These are phyloP conservation scores for Coniella lustricola DNA, from an alignment of 2,329 filamentous ascomycete species.

Conservation along the genomic window DNA sequence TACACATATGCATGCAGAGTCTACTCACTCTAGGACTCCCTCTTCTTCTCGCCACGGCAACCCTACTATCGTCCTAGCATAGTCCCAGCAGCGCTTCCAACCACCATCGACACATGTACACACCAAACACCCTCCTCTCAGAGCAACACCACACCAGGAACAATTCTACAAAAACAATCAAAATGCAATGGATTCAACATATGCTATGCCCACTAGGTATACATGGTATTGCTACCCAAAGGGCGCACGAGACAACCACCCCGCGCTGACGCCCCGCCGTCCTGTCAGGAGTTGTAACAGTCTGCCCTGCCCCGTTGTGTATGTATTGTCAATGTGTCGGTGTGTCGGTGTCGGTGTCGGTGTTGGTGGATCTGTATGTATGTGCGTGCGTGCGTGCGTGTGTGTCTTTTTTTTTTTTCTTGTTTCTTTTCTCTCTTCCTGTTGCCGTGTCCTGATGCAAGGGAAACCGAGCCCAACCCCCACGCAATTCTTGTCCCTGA, in stretches of 20 bases:
- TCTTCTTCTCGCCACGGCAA: too few relatives aligned
- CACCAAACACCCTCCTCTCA: too few relatives aligned
- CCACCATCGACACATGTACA: too few relatives aligned
- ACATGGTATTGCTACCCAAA: slow-evolving; percentile 14
- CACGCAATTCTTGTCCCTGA: neutral
- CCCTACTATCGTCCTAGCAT: too few relatives aligned
- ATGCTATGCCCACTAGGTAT: slow-evolving; percentile 14
- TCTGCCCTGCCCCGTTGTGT: slow-evolving; percentile 5
- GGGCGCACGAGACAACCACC: slow-evolving; percentile 12
- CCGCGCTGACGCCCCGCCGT: slow-evolving; percentile 8
- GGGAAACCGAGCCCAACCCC: neutral
- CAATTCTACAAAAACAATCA: neutral
- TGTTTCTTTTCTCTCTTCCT: neutral
- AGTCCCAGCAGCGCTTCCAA: too few relatives aligned
- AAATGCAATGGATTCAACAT: slow-evolving; percentile 11
- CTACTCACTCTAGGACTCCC: too few relatives aligned
- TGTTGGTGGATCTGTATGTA: neutral
- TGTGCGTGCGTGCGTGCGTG: neutral
- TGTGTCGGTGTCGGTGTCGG: neutral
- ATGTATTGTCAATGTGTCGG: too few relatives aligned
- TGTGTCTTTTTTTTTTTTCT: neutral
- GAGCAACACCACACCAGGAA: too few relatives aligned
- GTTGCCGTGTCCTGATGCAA: neutral
- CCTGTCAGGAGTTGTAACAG: too few relatives aligned
- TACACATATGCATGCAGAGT: too few relatives aligned